A percentile compares a stretch with the other conserved stretches of the same genome.
These are phyloP conservation scores for Entrophospora sp. DNA, from an alignment of 192 early-diverging fungal species.

Conservation along the genomic window DNA sequence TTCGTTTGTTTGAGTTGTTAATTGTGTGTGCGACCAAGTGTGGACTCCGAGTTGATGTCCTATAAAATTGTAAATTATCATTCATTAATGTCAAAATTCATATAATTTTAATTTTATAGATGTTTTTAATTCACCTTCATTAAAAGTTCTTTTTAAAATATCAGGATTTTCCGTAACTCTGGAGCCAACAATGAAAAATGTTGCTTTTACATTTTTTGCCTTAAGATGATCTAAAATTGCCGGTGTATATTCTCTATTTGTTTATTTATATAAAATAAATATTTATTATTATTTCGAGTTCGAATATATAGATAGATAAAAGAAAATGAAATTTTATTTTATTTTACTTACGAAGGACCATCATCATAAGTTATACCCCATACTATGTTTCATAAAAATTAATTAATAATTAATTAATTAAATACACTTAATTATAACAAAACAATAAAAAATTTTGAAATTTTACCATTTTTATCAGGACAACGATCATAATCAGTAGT, in stretches of 20 bases:
- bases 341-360: conserved; percentile 32
- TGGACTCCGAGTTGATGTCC: conserved; percentile 41
- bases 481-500: too few species aligned
- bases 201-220: conserved; percentile 27
- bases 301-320: neutral
- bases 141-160: conserved; percentile 24
- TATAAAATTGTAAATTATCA: neutral
- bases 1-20: conserved; percentile 50
- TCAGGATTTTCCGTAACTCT: conserved; percentile 33
- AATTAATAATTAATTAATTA: too few species aligned
- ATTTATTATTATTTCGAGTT: neutral
- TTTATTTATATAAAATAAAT: neutral
- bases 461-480: too few species aligned
- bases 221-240: conserved; percentile 36
- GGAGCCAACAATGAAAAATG: conserved; percentile 40
- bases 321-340: neutral
- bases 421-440: too few species aligned
- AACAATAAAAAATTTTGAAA: too few species aligned
- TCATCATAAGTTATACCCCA: conserved; percentile 48
- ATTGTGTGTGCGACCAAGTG: conserved; percentile 51
- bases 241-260: conserved; percentile 4
- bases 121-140: conserved; percentile 19
- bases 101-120: too few species aligned
- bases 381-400: too few species aligned
- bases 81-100: too few species aligned